Evolutionary conservation across 2,329 filamentous ascomycete genomes (phyloP), one percentile per base, ranked within the genome.

Genomic region (Calonectria honghensis): DNA sequence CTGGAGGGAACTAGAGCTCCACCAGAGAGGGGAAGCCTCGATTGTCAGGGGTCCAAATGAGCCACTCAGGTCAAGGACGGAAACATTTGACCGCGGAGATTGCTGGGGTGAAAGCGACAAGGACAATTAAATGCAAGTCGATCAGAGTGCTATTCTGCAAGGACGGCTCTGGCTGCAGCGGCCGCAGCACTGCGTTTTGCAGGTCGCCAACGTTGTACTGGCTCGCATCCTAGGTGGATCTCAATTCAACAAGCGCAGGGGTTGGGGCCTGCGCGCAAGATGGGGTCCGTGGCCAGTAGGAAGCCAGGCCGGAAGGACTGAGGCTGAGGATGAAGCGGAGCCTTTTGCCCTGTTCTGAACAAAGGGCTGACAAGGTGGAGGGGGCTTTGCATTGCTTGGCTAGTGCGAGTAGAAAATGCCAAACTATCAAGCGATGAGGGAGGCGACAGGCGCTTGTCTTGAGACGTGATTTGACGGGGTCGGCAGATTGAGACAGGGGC

Each of bases 401-500:
- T 37, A 68, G 51, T 48, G 27, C 57, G 35, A 29, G 45, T n/a
- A 4, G 29, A 41, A 16, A 27, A 50, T 48, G 39, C n/a, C 29
- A 57, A 51, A 69, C 52, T 61, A 69, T 57, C 39, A 57, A 45
- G 37, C 37, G 67, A 64, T 45, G 41, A 51, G 41, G 57, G 54
- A 52, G 18, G 41, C 29, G 68, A 37, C 32, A 51, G 68, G 41
- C 39, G 68, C 29, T 70, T 63, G 57, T 59, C 31, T 51, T n/a
- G 35, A 37, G 51, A 41, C 59, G 45, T 70, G 68, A 70, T 70
- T 64, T 63, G 68, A 48, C 32, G 68, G 35, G n/a, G 32, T 13
- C 32, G 68, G 68, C 54, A 70, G 57, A 70, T 70, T 63, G 68
- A 70, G 32, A 59, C 63, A 41, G 41, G 41, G 68, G 54, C 27